A percentile compares a stretch with the other conserved stretches of the same genome.
phyloP scores from a whole-genome alignment of 139 green algal genomes.

The Picochlorum sp. region DNA sequence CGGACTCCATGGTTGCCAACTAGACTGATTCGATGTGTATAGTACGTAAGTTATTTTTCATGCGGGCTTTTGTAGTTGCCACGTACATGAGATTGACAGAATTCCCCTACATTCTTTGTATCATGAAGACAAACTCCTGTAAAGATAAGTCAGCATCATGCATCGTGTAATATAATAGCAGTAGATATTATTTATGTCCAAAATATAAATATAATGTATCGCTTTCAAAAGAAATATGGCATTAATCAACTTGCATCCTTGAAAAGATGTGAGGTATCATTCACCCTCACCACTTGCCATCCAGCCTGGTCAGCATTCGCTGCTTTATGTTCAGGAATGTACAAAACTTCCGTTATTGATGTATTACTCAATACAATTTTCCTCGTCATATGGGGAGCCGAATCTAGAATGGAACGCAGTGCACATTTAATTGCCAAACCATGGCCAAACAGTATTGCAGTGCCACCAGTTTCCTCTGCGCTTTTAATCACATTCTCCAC shows the following conservation, averaged over 20 bases:
- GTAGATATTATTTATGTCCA: too few relatives aligned
- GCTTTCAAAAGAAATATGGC: not conserved
- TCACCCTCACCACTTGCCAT: slow-evolving; percentile 25
- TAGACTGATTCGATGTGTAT: not conserved
- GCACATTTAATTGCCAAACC: slow-evolving; percentile 23
- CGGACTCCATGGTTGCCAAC: slow-evolving; percentile 64
- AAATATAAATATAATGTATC: too few relatives aligned
- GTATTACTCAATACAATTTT: slow-evolving; percentile 20
- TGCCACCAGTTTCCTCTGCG: not conserved
- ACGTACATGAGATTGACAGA: not conserved
- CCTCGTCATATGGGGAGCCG: slow-evolving; percentile 7
- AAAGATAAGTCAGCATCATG: too few relatives aligned
- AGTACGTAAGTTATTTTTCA: not conserved
- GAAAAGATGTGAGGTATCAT: slow-evolving; percentile 11
- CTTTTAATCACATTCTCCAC: slow-evolving; percentile 2
- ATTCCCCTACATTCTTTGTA: too few relatives aligned
- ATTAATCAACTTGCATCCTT: not conserved
- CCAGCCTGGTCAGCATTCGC: not conserved
- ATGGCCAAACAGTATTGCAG: slow-evolving; percentile 9
- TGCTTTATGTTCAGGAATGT: not conserved
- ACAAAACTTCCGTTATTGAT: slow-evolving; percentile 9
- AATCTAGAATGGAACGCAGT: slow-evolving; percentile 9
- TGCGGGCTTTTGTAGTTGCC: not conserved
- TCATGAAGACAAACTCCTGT: too few relatives aligned
- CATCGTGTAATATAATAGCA: too few relatives aligned